A percentile compares a stretch with the other conserved stretches of the same genome.
Evolutionary conservation across 257 asterid genomes (phyloP).

Genomic region (Osmanthus fragrans): DNA sequence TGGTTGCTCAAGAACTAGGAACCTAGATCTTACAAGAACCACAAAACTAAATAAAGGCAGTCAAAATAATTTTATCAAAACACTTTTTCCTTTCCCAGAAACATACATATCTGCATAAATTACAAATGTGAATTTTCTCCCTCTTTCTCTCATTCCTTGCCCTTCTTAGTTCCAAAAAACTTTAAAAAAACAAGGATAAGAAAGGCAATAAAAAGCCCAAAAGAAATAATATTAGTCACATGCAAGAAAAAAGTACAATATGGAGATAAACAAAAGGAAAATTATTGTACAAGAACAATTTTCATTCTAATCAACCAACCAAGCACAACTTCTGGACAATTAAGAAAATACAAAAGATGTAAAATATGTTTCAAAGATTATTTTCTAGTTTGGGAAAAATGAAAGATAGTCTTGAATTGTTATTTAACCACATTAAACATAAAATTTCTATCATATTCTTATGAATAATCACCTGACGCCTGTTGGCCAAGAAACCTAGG

Average conservation of each 20-base stretch:
- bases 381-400: conserved; percentile 10
- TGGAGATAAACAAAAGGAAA: conserved; percentile 1
- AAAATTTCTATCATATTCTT: conserved; percentile 15
- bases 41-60: neutral
- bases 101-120: neutral
- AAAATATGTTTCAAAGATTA: conserved; percentile 15
- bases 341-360: conserved; percentile 14
- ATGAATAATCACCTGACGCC: conserved; percentile 80
- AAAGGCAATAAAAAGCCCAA: conserved; percentile 7
- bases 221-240: conserved; percentile 1
- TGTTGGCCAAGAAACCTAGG: conserved; percentile 87
- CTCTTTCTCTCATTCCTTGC: neutral
- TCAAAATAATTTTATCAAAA: neutral
- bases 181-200: conserved; percentile 6
- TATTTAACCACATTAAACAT: conserved; percentile 9
- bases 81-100: neutral
- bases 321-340: conserved; percentile 11
- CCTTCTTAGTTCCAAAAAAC: neutral
- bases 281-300: conserved; percentile 9
- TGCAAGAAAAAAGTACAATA: neutral
- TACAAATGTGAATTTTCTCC: conserved; percentile 1
- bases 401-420: neutral
- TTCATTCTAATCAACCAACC: conserved; percentile 3
- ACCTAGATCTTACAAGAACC: neutral
- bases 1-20: neutral